These are phyloP conservation scores for Saccharomycopsis lassenensis DNA, from an alignment of 805 yeast genomes.

Conservation along the genomic window DNA sequence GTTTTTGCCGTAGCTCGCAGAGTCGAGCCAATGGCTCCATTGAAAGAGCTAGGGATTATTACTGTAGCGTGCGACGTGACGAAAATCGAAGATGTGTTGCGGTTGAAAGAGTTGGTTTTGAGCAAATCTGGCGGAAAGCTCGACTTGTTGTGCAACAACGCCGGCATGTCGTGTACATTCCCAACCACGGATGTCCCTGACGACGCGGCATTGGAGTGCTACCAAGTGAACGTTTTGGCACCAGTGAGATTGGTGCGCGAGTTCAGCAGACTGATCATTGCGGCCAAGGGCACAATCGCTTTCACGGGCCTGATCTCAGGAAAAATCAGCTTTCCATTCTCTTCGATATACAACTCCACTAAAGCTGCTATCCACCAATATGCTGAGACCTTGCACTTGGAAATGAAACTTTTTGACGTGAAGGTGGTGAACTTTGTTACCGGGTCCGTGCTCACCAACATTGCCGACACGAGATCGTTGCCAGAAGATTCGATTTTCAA, in stretches of 20 bases:
- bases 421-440: constrained; percentile 59
- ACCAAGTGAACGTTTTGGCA: constrained; percentile 60
- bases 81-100: constrained; percentile 33
- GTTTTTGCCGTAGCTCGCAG: constrained; percentile 73
- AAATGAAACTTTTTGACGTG: constrained; percentile 65
- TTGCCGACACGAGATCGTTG: constrained; percentile 53
- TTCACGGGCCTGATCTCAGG: constrained; percentile 72
- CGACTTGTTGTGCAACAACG: constrained; percentile 62
- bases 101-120: constrained; percentile 32
- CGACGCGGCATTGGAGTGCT: constrained; percentile 38
- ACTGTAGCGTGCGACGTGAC: constrained; percentile 50
- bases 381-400: constrained; percentile 51
- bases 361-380: constrained; percentile 73
- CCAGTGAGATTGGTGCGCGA: constrained; percentile 55
- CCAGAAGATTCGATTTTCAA: constrained; percentile 46
- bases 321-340: constrained; percentile 56
- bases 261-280: constrained; percentile 42
- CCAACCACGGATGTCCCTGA: constrained; percentile 61
- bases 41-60: constrained; percentile 31
- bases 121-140: constrained; percentile 37
- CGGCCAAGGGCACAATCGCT: constrained; percentile 56
- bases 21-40: constrained; percentile 44
- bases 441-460: constrained; percentile 65
- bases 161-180: constrained; percentile 57
- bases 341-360: constrained; percentile 51